A percentile compares a stretch with the other conserved stretches of the same genome.
phyloP scores from a whole-genome alignment of 2,329 filamentous ascomycete species.

The Alternaria postmessia region DNA sequence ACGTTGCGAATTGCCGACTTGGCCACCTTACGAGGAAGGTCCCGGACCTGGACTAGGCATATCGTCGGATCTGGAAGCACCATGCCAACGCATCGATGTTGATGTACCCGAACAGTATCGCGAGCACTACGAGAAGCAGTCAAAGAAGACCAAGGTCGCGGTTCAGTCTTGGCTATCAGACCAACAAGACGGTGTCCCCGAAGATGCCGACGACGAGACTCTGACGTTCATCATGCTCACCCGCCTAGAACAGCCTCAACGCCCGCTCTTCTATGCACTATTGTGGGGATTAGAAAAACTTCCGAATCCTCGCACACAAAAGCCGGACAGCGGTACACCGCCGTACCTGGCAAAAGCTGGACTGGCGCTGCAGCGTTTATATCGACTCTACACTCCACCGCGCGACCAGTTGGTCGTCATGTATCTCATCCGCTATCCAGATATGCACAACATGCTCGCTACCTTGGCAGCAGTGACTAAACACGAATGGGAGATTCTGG shows the following conservation, averaged over 20 bases:
- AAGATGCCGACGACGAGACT: conserved; percentile 94
- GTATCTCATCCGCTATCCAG: conserved; percentile 83
- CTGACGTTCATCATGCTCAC: conserved; percentile 93
- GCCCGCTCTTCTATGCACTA: conserved; percentile 83
- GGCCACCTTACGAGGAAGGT: conserved; percentile 78
- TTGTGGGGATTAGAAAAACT: conserved; percentile 67
- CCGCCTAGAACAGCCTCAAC: conserved; percentile 77
- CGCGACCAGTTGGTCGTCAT: conserved; percentile 87
- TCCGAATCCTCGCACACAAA: conserved; percentile 69
- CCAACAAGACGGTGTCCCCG: conserved; percentile 79
- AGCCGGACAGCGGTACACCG: conserved; percentile 68
- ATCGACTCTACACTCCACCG: conserved; percentile 75
- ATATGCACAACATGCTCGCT: conserved; percentile 83
- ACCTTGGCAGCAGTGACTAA: conserved; percentile 87
- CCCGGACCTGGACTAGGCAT: conserved; percentile 67
- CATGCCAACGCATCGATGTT: conserved; percentile 84
- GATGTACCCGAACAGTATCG: conserved; percentile 94
- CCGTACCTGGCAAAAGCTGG: conserved; percentile 79
- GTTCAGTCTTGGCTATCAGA: conserved; percentile 90
- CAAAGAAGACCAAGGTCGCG: conserved; percentile 88
- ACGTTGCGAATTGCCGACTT: conserved; percentile 81
- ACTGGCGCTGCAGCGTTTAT: conserved; percentile 82
- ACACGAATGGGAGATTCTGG: conserved; percentile 96
- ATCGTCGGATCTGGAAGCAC: conserved; percentile 58
- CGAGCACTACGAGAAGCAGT: conserved; percentile 90